Base-by-base conservation (phyloP, 1,284 basidiomycete species). In the Cronartium quercuum region DNA sequence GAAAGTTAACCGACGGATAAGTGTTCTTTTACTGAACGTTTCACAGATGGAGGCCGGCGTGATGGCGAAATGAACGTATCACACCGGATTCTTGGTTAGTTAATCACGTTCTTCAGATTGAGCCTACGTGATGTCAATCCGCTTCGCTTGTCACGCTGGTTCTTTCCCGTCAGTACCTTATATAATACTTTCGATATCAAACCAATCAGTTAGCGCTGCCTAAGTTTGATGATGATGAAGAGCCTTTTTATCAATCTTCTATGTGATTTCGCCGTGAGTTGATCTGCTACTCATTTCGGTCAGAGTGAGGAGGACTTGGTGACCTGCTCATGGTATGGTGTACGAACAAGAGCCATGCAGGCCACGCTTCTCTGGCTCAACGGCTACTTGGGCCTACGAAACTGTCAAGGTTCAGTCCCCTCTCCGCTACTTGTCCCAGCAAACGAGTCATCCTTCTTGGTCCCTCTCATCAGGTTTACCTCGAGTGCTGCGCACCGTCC, bases 331-430 rank as follows among this genome's bases (percentile, higher is more conserved):
- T 35, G 75, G 64, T 77, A 40, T n/a, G 21, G 74, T 51, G 73
- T 42, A 38, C 63, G 2, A 70, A 76, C 13, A 40, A 18, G 79
- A 95, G 94, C 3, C 96, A 99, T 82, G 96, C 96, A 0, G 96
- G 96, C 3, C 98, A 95, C 82, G 86, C 89, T 1, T 98, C 82
- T 97, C 94, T 74, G 96, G 96, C 34, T 88, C 88, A 6, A 86
- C 94, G 1, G 94, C 96, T 0, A 95, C 94, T 1, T 98, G 92
- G 90, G 95, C 95, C 0, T 99, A 98, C 82, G 89, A 88, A 80
- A 88, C 88, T 78, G 91, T 98, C 74, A 90, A 96, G 79, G 88
- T 87, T 29, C 29, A 1, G 29, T 2, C 29, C 29, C 29, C 29
- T 29, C 29, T 29, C 29, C 1, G 29, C n/a, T 29, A 18, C 18